Percentiles rank a stretch among this genome's conserved stretches.
Evolutionary conservation across 495 filamentous ascomycete genomes (phyloP).

Genomic region (Talaromyces borbonicus): DNA sequence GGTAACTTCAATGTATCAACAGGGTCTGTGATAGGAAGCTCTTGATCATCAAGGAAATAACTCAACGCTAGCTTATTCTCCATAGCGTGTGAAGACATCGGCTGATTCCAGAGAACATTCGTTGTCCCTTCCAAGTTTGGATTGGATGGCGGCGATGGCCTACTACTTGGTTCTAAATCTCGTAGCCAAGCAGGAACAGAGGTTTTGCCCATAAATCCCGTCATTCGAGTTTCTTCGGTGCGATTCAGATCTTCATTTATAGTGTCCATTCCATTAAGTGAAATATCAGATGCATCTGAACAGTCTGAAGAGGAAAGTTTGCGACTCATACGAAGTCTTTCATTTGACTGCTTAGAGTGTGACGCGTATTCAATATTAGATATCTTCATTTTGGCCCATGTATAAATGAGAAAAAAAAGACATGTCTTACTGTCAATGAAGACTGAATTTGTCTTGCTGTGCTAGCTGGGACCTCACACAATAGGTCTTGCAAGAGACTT

Average conservation of each 20-base stretch:
- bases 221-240: conserved; percentile 34
- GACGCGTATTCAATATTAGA: background rate
- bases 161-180: conserved; percentile 22
- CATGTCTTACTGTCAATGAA: conserved; percentile 20
- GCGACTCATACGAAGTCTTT: conserved; percentile 2
- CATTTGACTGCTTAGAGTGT: background rate
- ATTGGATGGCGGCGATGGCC: background rate
- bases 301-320: conserved; percentile 12
- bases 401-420: background rate
- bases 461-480: conserved; percentile 18
- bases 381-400: background rate
- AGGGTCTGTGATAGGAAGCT: conserved; percentile 28
- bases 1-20: conserved; percentile 44
- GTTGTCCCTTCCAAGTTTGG: background rate
- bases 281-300: conserved; percentile 41
- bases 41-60: conserved; percentile 49
- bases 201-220: conserved; percentile 54
- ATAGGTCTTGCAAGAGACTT: conserved; percentile 28
- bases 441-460: conserved; percentile 26
- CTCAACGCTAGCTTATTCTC: conserved; percentile 27
- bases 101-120: background rate
- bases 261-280: conserved; percentile 46
- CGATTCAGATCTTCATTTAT: conserved; percentile 50
- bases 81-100: conserved; percentile 1
- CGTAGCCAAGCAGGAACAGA: conserved; percentile 56